Evolutionary conservation across 2,329 filamentous ascomycete species (phyloP).

Genomic region (Rhytidhysteron rufulum): DNA sequence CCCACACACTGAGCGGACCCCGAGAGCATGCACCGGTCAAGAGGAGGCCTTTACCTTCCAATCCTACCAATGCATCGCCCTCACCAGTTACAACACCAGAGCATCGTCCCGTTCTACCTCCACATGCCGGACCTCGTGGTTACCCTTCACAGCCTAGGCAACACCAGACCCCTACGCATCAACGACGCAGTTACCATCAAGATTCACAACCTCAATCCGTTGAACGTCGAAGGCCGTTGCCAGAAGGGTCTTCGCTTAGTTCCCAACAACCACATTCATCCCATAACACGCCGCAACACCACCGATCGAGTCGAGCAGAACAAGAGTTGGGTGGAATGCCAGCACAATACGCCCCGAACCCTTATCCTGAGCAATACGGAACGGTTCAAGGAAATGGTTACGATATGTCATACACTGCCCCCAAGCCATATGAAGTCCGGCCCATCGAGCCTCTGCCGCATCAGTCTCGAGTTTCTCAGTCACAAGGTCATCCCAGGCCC

Average conservation of each 20-base stretch:
- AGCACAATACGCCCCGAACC: conserved; percentile 10
- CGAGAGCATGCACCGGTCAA: conserved; percentile 65
- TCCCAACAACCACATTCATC: conserved; percentile 14
- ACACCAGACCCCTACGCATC: conserved; percentile 17
- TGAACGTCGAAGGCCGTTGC: conserved; percentile 21
- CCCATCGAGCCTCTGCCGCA: conserved; percentile 24
- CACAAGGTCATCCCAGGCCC: conserved; percentile 16
- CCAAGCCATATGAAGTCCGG: conserved; percentile 34
- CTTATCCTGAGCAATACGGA: background rate
- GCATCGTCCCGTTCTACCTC: conserved; percentile 23
- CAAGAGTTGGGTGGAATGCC: conserved; percentile 19
- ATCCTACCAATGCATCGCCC: conserved; percentile 58
- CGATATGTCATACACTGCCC: conserved; percentile 35
- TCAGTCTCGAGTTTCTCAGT: conserved; percentile 9
- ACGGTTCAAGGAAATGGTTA: conserved; percentile 15
- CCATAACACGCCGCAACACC: conserved; percentile 23
- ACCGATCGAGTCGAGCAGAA: conserved; percentile 8
- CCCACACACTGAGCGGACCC: conserved; percentile 40
- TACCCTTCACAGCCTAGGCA: conserved; percentile 31
- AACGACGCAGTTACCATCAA: conserved; percentile 15
- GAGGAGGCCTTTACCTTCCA: conserved; percentile 76
- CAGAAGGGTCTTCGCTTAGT: conserved; percentile 21
- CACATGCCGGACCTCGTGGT: conserved; percentile 30
- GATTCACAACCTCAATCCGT: conserved; percentile 18
- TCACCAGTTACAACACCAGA: conserved; percentile 28